Evolutionary conservation across 202 grass and related monocot genomes (phyloP).

Genomic region (Musa balbisiana): DNA sequence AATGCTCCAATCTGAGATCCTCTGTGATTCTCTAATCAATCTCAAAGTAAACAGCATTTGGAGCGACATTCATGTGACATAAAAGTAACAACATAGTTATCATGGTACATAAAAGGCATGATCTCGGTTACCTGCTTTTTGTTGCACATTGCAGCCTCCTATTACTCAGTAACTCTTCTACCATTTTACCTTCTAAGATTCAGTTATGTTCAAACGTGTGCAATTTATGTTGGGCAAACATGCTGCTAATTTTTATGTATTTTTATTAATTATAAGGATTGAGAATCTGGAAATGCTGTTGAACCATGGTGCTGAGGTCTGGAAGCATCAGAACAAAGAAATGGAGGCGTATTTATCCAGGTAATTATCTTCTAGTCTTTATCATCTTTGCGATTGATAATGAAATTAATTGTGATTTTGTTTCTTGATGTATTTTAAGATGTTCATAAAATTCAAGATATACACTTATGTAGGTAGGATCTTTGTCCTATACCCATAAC

Average conservation of each 20-base stretch:
- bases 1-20: too few relatives aligned
- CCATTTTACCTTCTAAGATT: too few relatives aligned
- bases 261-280: constrained; percentile 45
- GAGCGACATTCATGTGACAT: too few relatives aligned
- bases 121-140: not conserved
- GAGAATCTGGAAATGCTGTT: constrained; percentile 94
- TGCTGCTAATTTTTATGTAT: constrained; percentile 12
- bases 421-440: not conserved
- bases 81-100: too few relatives aligned
- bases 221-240: constrained; percentile 10
- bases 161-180: too few relatives aligned
- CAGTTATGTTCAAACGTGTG: not conserved
- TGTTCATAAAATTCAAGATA: too few relatives aligned
- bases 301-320: constrained; percentile 82
- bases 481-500: not conserved
- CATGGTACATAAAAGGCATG: too few relatives aligned
- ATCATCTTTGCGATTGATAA: constrained; percentile 4
- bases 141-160: not conserved
- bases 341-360: constrained; percentile 89
- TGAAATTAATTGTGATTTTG: not conserved
- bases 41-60: too few relatives aligned
- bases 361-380: constrained; percentile 34
- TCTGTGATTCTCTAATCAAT: too few relatives aligned
- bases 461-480: too few relatives aligned
- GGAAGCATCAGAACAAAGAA: constrained; percentile 85